A percentile compares a stretch with the other conserved stretches of the same genome.
phyloP scores from a whole-genome alignment of 2,329 filamentous ascomycete species.

The Nannizziopsis barbatae region DNA sequence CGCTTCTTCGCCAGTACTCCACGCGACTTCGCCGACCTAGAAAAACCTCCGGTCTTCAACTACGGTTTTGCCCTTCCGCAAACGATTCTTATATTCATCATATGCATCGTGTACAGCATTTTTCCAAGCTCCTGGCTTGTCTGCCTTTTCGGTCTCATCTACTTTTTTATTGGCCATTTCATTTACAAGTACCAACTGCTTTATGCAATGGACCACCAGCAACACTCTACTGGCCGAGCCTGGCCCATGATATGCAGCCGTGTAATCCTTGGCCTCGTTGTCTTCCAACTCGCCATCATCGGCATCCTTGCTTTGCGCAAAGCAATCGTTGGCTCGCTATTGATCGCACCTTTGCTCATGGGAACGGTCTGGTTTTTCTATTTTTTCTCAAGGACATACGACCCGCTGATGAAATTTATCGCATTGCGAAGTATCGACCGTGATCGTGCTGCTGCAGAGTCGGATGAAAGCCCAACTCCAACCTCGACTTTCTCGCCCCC shows the following conservation, averaged over 20 bases:
- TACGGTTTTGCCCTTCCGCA: slow-evolving; percentile 95
- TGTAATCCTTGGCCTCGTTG: slow-evolving; percentile 68
- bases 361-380: slow-evolving; percentile 83
- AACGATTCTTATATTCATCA: slow-evolving; percentile 82
- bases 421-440: slow-evolving; percentile 73
- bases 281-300: slow-evolving; percentile 86
- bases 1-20: slow-evolving; percentile 73
- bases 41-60: slow-evolving; percentile 74
- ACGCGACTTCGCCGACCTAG: slow-evolving; percentile 72
- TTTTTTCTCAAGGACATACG: slow-evolving; percentile 68
- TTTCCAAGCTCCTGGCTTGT: slow-evolving; percentile 69
- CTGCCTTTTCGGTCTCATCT: slow-evolving; percentile 65
- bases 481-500: slow-evolving; percentile 31
- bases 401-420: slow-evolving; percentile 84
- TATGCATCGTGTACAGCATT: slow-evolving; percentile 90
- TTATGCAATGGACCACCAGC: slow-evolving; percentile 96
- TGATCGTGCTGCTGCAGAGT: slow-evolving; percentile 32
- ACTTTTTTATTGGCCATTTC: slow-evolving; percentile 59
- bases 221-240: slow-evolving; percentile 82
- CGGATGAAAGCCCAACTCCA: slow-evolving; percentile 25
- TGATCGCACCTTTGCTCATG: slow-evolving; percentile 64
- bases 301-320: slow-evolving; percentile 67
- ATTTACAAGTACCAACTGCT: slow-evolving; percentile 95
- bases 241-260: slow-evolving; percentile 97
- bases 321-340: slow-evolving; percentile 60